phyloP scores from a whole-genome alignment of 768 basidiomycete species.

The Peribolospora baueri region DNA sequence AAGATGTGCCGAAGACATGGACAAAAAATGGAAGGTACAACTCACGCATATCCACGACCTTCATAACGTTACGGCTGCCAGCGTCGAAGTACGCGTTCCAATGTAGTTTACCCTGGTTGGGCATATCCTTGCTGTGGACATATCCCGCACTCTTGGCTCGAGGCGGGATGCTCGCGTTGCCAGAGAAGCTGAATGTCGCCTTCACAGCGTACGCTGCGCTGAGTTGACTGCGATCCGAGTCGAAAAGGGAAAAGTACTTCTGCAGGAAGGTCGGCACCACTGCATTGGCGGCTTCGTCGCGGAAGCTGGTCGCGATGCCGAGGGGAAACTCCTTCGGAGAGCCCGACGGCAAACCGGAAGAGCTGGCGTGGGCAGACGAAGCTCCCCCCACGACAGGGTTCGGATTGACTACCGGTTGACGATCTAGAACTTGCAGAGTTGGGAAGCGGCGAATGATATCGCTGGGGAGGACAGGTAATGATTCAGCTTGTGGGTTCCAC shows the following conservation, averaged over 20 bases:
- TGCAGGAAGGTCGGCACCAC: conserved; percentile 15
- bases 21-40: neutral
- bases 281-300: conserved; percentile 1
- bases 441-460: conserved; percentile 60
- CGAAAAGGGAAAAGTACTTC: conserved; percentile 61
- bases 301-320: neutral
- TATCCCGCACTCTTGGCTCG: conserved; percentile 35
- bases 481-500: neutral
- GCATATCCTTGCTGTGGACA: conserved; percentile 24
- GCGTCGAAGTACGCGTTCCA: conserved; percentile 41
- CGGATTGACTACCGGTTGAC: conserved; percentile 28
- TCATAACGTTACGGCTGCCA: conserved; percentile 48
- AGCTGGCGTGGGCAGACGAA: neutral
- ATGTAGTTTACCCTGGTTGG: conserved; percentile 57
- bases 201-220: conserved; percentile 50
- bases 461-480: conserved; percentile 22
- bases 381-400: conserved; percentile 34
- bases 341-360: neutral
- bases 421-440: conserved; percentile 58
- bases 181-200: conserved; percentile 77
- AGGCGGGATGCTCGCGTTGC: conserved; percentile 63
- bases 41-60: conserved; percentile 10
- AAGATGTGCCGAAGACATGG: neutral
- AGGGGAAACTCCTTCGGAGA: no score
- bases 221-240: conserved; percentile 43